phyloP scores from a whole-genome alignment of 257 asterid species.

The Henckelia pumila region DNA sequence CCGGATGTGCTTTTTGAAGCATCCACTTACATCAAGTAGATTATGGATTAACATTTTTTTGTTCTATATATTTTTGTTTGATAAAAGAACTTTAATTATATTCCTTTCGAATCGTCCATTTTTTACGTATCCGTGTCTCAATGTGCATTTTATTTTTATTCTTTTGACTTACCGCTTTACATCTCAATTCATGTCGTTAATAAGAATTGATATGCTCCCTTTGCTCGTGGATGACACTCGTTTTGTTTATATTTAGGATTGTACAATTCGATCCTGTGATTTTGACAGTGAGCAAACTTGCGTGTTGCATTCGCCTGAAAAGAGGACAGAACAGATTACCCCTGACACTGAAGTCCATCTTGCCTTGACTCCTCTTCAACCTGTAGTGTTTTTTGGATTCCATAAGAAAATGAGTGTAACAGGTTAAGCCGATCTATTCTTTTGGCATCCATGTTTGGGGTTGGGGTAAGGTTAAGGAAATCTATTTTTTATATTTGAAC shows the following conservation, averaged over 20 bases:
- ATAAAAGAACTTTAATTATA: constrained; percentile 17
- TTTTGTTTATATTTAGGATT: constrained; percentile 56
- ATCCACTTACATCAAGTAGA: neutral
- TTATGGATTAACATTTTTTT: neutral
- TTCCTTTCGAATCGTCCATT: constrained; percentile 8
- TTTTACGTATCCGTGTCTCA: neutral
- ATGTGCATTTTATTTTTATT: neutral
- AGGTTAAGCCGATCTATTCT: constrained; percentile 46
- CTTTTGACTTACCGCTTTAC: constrained; percentile 13
- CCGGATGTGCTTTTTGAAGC: constrained; percentile 16
- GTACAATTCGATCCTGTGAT: constrained; percentile 95
- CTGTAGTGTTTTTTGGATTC: constrained; percentile 96
- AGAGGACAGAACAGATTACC: constrained; percentile 88
- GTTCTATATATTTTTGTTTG: neutral
- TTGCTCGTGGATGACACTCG: constrained; percentile 27
- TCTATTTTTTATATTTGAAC: constrained; percentile 1
- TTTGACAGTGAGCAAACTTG: constrained; percentile 95
- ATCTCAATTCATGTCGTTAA: constrained; percentile 18
- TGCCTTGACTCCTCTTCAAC: constrained; percentile 96
- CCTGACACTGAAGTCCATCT: constrained; percentile 96
- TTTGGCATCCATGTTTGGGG: neutral
- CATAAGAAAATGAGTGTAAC: constrained; percentile 98
- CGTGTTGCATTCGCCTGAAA: constrained; percentile 96
- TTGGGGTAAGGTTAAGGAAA: neutral
- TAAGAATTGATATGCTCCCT: constrained; percentile 20